Evolutionary conservation across 1,284 basidiomycete species (phyloP).

Genomic region (Schizopora paradoxa): DNA sequence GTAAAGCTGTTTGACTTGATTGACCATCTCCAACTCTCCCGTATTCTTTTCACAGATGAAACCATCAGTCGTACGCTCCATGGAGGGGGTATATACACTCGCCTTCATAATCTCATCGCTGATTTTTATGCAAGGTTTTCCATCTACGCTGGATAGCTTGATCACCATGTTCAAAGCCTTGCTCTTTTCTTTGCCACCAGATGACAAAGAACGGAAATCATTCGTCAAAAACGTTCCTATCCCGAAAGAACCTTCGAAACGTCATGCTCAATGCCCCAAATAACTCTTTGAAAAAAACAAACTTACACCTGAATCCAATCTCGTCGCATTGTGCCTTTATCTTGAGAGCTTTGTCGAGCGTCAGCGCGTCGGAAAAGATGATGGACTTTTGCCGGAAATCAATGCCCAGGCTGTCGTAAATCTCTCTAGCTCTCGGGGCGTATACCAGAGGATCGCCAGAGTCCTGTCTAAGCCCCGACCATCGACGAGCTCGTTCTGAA

Average conservation of each 20-base stretch:
- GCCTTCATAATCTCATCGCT: constrained; percentile 89
- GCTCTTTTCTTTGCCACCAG: constrained; percentile 53
- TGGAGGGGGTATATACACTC: too few relatives aligned
- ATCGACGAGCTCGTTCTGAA: constrained; percentile 57
- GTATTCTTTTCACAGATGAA: too few relatives aligned
- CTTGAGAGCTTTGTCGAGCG: constrained; percentile 63
- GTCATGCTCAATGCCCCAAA: constrained; percentile 26
- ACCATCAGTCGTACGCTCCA: too few relatives aligned
- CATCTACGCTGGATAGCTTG: constrained; percentile 75
- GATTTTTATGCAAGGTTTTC: constrained; percentile 80
- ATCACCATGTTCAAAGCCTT: constrained; percentile 91
- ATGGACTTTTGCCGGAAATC: constrained; percentile 64
- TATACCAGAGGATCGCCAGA: constrained; percentile 83
- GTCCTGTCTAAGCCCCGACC: constrained; percentile 87
- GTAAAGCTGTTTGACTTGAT: too few relatives aligned
- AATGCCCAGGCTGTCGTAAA: constrained; percentile 64
- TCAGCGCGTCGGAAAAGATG: constrained; percentile 79
- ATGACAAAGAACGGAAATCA: constrained; percentile 65
- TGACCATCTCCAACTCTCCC: too few relatives aligned
- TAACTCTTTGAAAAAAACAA: neutral
- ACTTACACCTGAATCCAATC: constrained; percentile 67
- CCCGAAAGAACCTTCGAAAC: constrained; percentile 58
- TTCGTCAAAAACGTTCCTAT: constrained; percentile 92
- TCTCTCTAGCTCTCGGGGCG: constrained; percentile 63
- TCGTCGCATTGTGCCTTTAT: constrained; percentile 70